Evolutionary conservation across 1,139 yeast genomes (phyloP).

Genomic region (Geotrichum cucujoidarum): DNA sequence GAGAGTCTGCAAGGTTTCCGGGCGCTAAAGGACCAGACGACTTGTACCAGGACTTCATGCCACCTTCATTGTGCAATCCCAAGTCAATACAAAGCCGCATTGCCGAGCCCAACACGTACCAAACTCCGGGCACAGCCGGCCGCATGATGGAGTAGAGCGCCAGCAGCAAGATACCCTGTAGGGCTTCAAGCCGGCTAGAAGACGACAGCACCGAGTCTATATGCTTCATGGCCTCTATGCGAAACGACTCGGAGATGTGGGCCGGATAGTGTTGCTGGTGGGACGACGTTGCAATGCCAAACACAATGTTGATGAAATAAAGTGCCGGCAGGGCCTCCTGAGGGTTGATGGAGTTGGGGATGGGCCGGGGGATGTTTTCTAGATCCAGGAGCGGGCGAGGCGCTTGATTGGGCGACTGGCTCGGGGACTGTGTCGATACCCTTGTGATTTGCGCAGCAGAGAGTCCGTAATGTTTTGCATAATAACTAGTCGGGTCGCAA

Average conservation of each 20-base stretch:
- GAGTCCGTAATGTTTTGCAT: slow-evolving; percentile 6
- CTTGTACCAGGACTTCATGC: slow-evolving; percentile 26
- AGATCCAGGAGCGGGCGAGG: not conserved
- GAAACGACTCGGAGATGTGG: slow-evolving; percentile 65
- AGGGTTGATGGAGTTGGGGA: slow-evolving; percentile 8
- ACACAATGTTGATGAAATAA: slow-evolving; percentile 65
- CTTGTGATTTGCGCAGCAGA: not conserved
- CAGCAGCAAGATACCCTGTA: slow-evolving; percentile 65
- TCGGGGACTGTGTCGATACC: not conserved
- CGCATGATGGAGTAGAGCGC: slow-evolving; percentile 57
- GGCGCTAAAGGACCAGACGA: no score
- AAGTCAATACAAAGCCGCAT: slow-evolving; percentile 74
- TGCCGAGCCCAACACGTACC: slow-evolving; percentile 84
- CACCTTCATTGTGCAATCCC: slow-evolving; percentile 64
- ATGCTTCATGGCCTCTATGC: slow-evolving; percentile 59
- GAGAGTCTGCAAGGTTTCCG: slow-evolving; percentile 13
- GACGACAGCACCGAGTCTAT: slow-evolving; percentile 56
- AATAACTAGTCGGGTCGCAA: slow-evolving; percentile 1
- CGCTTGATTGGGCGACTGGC: not conserved
- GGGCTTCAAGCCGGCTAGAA: slow-evolving; percentile 57
- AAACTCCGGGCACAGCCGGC: slow-evolving; percentile 68
- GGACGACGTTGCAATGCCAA: slow-evolving; percentile 76
- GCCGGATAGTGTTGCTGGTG: slow-evolving; percentile 66
- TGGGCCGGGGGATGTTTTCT: not conserved
- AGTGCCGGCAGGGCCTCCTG: slow-evolving; percentile 31